These are phyloP conservation scores for Lupinus albus DNA, from an alignment of 306 rosid genomes.

Conservation along the genomic window DNA sequence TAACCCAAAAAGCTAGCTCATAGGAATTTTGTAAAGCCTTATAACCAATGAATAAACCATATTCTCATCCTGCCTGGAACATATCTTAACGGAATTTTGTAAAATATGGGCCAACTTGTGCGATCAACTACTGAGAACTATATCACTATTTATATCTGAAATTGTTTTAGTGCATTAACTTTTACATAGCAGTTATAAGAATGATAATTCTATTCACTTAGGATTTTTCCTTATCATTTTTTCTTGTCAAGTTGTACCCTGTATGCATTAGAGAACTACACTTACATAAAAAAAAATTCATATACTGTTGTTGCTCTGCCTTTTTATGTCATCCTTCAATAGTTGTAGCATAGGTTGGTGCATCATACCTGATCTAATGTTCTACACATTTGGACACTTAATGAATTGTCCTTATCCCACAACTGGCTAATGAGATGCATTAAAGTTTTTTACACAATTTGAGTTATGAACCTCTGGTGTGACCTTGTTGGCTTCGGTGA, in stretches of 20 bases:
- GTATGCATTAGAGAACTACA: background rate
- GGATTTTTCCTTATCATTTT: background rate
- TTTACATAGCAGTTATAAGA: background rate
- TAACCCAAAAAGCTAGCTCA: no score
- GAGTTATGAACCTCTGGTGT: slow-evolving; percentile 10
- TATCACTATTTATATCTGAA: slow-evolving; percentile 5
- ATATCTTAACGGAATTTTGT: no score
- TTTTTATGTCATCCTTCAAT: slow-evolving; percentile 17
- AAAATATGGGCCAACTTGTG: slow-evolving; percentile 4
- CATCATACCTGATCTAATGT: background rate
- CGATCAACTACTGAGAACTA: background rate
- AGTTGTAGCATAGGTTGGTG: background rate
- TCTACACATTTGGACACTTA: slow-evolving; percentile 1
- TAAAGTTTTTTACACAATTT: background rate
- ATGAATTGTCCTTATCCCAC: background rate
- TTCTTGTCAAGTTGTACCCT: background rate
- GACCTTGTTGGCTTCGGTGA: slow-evolving; percentile 3
- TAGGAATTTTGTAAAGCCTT: no score
- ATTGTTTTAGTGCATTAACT: slow-evolving; percentile 7
- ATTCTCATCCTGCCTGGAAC: no score
- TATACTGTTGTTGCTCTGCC: slow-evolving; percentile 7
- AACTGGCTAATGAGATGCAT: slow-evolving; percentile 13
- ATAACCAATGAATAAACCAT: no score
- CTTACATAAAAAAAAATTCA: background rate
- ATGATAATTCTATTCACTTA: background rate